Conservation (phyloP, 495 filamentous ascomycete species). For the Hyaloscypha hepaticicola region DNA sequence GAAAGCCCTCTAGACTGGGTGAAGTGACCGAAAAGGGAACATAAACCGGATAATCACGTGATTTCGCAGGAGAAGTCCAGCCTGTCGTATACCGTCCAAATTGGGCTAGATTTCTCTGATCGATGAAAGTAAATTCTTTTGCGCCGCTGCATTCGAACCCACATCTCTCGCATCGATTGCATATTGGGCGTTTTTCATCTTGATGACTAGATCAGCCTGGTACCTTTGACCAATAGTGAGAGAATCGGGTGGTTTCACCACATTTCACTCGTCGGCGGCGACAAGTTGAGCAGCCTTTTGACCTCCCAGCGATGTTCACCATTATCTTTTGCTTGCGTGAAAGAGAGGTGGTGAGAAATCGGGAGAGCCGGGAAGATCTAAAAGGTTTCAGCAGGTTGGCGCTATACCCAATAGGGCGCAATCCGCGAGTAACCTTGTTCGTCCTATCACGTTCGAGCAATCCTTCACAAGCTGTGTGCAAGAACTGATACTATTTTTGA, state of each 20-base stretch:
- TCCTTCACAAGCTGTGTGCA: background rate
- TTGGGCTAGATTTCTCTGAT: background rate
- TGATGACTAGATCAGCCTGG: background rate
- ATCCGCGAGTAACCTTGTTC: slow-evolving; percentile 13
- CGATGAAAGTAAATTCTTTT: slow-evolving; percentile 11
- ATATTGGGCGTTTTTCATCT: slow-evolving; percentile 13
- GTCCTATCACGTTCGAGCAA: background rate
- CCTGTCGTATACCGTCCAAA: background rate
- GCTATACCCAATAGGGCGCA: slow-evolving; percentile 3
- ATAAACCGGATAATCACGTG: background rate
- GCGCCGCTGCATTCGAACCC: slow-evolving; percentile 8
- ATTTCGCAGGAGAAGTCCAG: background rate
- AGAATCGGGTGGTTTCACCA: background rate
- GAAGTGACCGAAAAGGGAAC: background rate
- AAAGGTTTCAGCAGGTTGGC: background rate
- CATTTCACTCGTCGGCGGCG: slow-evolving; percentile 14
- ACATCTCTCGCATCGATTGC: slow-evolving; percentile 9
- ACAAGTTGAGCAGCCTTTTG: slow-evolving; percentile 12
- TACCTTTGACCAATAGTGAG: background rate
- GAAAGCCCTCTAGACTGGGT: background rate
- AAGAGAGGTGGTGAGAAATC: background rate
- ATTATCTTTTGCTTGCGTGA: slow-evolving; percentile 2
- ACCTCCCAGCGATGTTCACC: slow-evolving; percentile 13
- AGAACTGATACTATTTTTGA: background rate
- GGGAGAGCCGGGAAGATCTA: background rate